Base-by-base conservation (phyloP, 1,139 yeast genomes). In the Pichia kudriavzevii region DNA sequence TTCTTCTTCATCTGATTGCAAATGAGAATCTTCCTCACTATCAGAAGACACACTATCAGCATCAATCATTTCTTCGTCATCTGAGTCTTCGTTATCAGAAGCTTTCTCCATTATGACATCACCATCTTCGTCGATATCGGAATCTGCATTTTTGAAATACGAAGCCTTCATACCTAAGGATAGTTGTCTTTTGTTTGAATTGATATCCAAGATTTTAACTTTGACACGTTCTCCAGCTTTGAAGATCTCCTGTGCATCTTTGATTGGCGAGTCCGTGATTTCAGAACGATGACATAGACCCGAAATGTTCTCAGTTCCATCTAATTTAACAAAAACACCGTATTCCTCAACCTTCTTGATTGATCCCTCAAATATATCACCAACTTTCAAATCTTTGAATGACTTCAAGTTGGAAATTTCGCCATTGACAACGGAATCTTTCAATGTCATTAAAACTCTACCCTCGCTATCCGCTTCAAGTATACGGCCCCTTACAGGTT, bases 121-220 rank as follows among this genome's bases (percentile, higher is more conserved):
- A 18, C 53, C 64, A n/a, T 50, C 40, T 9, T 42, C 38, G 12
- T 30, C 38, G 5, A 27, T 61, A 3, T 38, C 38, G 15, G 47
- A 60, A 26, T 57, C 65, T n/a, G 54, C 63, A 7, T 54, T 60
- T 31, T 55, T 59, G 58, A 91, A 88, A 60, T 80, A 85, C 4
- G 95, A 83, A 2, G 96, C 96, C 63, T 87, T 91, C 87, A 88
- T 79, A 45, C 97, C 95, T 41, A 88, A 70, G 1, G 94, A 79
- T 30, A 88, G 56, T 54, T 82, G 87, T 44, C 76, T 78, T 67
- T 81, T 85, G 14, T 65, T 75, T 4, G 52, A 41, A 51, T 83
- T 79, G 30, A 79, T 67, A 30, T 66, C 69, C 49, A 88, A 65
- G 23, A 91, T 67, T 61, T 79, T 81, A 28, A 84, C 94, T 62